These are phyloP conservation scores for Rehmannia glutinosa DNA, from an alignment of 257 asterid species.

Conservation along the genomic window DNA sequence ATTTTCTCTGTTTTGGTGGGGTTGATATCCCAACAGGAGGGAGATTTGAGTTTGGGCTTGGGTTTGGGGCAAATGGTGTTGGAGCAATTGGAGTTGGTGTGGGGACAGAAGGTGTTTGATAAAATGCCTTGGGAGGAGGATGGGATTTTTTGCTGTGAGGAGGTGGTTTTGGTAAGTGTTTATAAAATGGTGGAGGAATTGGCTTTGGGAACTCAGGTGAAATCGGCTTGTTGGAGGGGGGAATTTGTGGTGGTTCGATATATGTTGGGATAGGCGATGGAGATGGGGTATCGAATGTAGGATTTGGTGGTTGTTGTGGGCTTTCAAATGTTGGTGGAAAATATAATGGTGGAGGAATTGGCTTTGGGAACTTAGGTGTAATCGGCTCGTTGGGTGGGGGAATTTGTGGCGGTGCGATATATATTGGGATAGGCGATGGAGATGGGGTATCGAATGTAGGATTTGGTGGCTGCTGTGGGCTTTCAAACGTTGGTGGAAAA, in stretches of 20 bases:
- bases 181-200: constrained; percentile 8
- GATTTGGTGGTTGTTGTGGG: background rate
- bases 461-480: background rate
- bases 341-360: background rate
- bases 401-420: background rate
- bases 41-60: background rate
- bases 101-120: background rate
- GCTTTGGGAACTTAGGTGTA: background rate
- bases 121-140: constrained; percentile 2
- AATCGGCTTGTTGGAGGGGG: background rate
- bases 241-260: too few species aligned
- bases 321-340: background rate
- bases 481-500: constrained; percentile 7
- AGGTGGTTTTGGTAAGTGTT: background rate
- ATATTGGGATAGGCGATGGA: constrained; percentile 13
- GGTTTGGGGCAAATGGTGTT: background rate
- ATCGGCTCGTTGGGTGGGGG: background rate
- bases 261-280: background rate
- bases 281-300: background rate
- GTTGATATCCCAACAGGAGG: background rate
- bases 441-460: constrained; percentile 10
- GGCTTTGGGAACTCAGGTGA: background rate
- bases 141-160: background rate
- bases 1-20: constrained; percentile 22
- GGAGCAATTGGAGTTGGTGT: background rate